Evolutionary conservation across 116 monocot genomes (phyloP).

Genomic region (Phalaenopsis hybrid): DNA sequence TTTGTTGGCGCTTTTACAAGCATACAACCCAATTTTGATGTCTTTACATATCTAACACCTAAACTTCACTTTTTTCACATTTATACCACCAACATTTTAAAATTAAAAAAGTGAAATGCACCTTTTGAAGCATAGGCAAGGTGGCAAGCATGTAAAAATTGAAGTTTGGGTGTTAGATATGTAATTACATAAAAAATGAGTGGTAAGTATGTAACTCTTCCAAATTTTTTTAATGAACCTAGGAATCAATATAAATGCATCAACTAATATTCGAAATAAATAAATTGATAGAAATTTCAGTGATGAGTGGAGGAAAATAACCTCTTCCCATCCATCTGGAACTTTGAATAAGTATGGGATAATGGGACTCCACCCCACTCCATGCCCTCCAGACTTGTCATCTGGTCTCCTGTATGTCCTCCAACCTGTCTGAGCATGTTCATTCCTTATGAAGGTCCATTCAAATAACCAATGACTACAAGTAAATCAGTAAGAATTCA

Average conservation of each 20-base stretch:
- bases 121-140: no score
- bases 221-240: background rate
- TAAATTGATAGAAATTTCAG: background rate
- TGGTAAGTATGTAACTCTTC: no score
- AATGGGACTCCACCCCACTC: constrained; percentile 90
- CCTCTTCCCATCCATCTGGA: constrained; percentile 83
- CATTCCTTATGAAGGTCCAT: constrained; percentile 25
- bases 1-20: background rate
- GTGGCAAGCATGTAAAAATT: no score
- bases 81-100: no score
- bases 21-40: no score
- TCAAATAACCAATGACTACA: background rate
- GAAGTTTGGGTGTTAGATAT: no score
- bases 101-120: no score
- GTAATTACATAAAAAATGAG: no score
- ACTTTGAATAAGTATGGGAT: constrained; percentile 81
- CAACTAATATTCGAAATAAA: background rate
- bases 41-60: no score
- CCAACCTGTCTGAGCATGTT: constrained; percentile 92
- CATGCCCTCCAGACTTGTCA: constrained; percentile 93
- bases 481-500: background rate
- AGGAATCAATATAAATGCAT: background rate
- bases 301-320: constrained; percentile 5
- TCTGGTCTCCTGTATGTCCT: constrained; percentile 84
- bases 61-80: no score